Percentiles rank a stretch among this genome's conserved stretches.
These are phyloP conservation scores for Saccharomycodes ludwigii DNA, from an alignment of 805 yeast species.

Conservation along the genomic window DNA sequence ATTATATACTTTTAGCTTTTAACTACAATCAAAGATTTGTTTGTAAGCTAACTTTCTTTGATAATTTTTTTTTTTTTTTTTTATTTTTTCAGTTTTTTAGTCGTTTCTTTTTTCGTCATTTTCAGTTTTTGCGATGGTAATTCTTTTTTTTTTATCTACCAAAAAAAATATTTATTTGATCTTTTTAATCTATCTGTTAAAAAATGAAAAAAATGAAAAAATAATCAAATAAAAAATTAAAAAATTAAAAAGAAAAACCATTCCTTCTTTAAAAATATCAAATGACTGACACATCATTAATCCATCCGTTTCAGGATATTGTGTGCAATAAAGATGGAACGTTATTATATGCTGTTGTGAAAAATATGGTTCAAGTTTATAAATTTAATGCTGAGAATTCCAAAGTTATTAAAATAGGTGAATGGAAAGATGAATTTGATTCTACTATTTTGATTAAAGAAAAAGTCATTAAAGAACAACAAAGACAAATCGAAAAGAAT, in stretches of 20 bases:
- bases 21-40: neutral
- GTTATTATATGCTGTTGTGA: conserved; percentile 42
- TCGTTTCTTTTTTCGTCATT: neutral
- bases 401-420: conserved; percentile 28
- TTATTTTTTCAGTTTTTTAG: neutral
- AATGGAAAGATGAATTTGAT: conserved; percentile 53
- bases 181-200: too few relatives aligned
- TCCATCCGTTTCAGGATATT: conserved; percentile 61
- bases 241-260: too few relatives aligned
- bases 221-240: too few relatives aligned
- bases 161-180: too few relatives aligned
- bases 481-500: conserved; percentile 19
- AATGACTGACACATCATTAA: conserved; percentile 26
- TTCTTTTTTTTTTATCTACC: neutral
- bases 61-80: neutral
- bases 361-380: conserved; percentile 47
- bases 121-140: neutral
- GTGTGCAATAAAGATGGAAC: conserved; percentile 32
- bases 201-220: neutral
- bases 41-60: neutral
- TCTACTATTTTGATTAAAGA: conserved; percentile 32
- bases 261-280: too few relatives aligned
- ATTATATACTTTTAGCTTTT: neutral
- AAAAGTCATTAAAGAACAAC: conserved; percentile 31
- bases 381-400: conserved; percentile 25